Percentiles rank a stretch among this genome's conserved stretches.
phyloP scores from a whole-genome alignment of 805 yeast species.

The Yamadazyma laniorum region DNA sequence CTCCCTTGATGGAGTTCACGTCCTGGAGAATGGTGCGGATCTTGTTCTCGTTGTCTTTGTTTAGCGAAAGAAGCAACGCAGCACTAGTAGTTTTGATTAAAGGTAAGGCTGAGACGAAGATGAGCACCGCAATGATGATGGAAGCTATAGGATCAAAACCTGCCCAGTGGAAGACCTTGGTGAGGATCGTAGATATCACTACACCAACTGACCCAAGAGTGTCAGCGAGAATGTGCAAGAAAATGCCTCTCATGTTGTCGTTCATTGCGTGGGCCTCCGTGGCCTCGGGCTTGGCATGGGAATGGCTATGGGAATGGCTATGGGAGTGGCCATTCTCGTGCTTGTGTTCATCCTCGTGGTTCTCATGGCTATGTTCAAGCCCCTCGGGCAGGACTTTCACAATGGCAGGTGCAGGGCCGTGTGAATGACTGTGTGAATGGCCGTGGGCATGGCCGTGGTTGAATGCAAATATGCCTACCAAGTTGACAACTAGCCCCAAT shows the following conservation, averaged over 20 bases:
- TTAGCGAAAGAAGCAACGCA: slow-evolving; percentile 63
- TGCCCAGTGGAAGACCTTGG: slow-evolving; percentile 62
- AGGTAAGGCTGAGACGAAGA: slow-evolving; percentile 81
- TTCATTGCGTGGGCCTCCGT: slow-evolving; percentile 26
- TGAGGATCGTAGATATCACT: slow-evolving; percentile 80
- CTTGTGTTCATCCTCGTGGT: slow-evolving; percentile 2
- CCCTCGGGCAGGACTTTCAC: slow-evolving; percentile 15
- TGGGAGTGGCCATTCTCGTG: slow-evolving; percentile 10
- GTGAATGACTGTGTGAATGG: slow-evolving; percentile 46
- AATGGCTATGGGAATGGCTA: slow-evolving; percentile 5
- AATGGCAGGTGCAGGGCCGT: slow-evolving; percentile 25
- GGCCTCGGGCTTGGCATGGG: slow-evolving; percentile 1
- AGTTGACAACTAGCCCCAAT: slow-evolving; percentile 81
- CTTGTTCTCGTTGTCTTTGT: slow-evolving; percentile 55
- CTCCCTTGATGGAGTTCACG: slow-evolving; percentile 69
- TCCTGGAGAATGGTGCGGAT: slow-evolving; percentile 68
- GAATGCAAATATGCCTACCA: slow-evolving; percentile 92
- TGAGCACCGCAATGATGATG: slow-evolving; percentile 75
- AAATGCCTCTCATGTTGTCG: slow-evolving; percentile 90
- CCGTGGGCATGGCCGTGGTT: slow-evolving; percentile 70
- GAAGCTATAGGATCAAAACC: slow-evolving; percentile 95
- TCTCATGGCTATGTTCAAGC: slow-evolving; percentile 34
- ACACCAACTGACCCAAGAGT: slow-evolving; percentile 97
- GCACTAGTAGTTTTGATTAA: slow-evolving; percentile 77
- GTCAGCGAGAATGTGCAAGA: slow-evolving; percentile 90